Evolutionary conservation across 352 stramenopile species (phyloP), one percentile per base, ranked within the genome.

Genomic region (Halophytophthora polymorphica): DNA sequence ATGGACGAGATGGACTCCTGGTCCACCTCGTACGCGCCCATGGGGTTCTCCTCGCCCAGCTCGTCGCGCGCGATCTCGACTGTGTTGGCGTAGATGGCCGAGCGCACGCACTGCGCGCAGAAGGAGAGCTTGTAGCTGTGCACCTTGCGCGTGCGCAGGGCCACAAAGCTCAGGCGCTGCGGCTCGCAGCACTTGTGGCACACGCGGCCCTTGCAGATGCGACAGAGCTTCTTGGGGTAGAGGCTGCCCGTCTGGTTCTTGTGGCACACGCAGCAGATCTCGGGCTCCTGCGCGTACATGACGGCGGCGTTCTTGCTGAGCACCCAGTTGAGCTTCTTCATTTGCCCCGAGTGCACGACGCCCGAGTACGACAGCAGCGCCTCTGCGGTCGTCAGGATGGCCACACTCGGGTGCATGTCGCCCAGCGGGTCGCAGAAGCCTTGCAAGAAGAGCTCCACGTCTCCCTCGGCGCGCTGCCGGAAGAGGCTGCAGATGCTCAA

Each of bases 401-500:
- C 63, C 3, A 71, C 56, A 40, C 52, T 42, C 6, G 57, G 51
- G 14, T 56, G 49, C 57, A 71, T 58, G 37, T 66, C 43, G 28
- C 62, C 62, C 25, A 71, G 38, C 19, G 57, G 62, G 29, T 67
- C 62, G 23, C 57, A 64, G 28, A 67, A 58, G 14, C 49, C 58
- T 45, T 63, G 56, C 49, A 64, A 13, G 42, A 73, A 81, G 3
- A 81, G 45, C 54, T 81, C 71, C 2, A 81, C 53, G 41, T 57
- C 57, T 35, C 57, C 48, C 45, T 77, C 64, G 12, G 63, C 54
- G 47, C 58, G 64, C 37, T 82, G 68, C 13, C 66, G 56, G 50
- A 74, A 82, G 25, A 82, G 46, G 12, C 56, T 70, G 55, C 71
- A 82, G 41, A 78, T 69, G n/a, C 65, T 77, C 7, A 82, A 48